Evolutionary conservation across 2,329 filamentous ascomycete species (phyloP), one percentile per base, ranked within the genome.

Genomic region (Cladophialophora chaetospira): DNA sequence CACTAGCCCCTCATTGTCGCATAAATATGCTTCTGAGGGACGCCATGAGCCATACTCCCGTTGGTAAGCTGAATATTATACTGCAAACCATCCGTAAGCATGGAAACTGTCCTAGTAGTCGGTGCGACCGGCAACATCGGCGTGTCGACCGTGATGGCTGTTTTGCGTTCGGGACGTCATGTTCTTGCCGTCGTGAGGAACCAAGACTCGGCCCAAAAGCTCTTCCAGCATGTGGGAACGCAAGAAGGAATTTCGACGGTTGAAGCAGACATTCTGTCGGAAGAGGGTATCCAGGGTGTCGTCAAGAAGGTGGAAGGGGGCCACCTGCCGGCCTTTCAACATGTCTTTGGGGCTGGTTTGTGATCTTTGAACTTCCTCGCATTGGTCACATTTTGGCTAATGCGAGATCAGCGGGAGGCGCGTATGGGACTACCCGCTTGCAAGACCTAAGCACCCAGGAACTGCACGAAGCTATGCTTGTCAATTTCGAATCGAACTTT

Each of bases 101-200:
- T 54, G 51, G 44, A 72, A 48, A 72, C 70, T 5, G 68, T 76
- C 49, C 67, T 76, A 17, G 63, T 76, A 35, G 65, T 75, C 42
- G 73, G 72, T 31, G 67, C 73, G 1, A 73, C 72, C 6, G 73
- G 73, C 15, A 73, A 75, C 58, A 72, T 75, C 45, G 73, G 73
- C 58, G 59, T 70, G 4, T 61, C 72, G 3, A 71, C 69, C 33
- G 58, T 73, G 26, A 68, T 61, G 1, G 70, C 58, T 5, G 68
- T 71, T 1, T 53, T 74, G 23, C 60, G 56, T 6, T 65, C 67
- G 5, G 58, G 61, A 10, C 68, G 68, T 36, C 62, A 69, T 2
- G 72, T 75, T 13, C 58, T 75, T 4, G 73, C 73, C 11, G 60
- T 76, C 17, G 71, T 74, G 2, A 69, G 73, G 17, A 75, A 68